Conservation (phyloP, 306 rosid genomes). For the Cucurbita ficifolia region DNA sequence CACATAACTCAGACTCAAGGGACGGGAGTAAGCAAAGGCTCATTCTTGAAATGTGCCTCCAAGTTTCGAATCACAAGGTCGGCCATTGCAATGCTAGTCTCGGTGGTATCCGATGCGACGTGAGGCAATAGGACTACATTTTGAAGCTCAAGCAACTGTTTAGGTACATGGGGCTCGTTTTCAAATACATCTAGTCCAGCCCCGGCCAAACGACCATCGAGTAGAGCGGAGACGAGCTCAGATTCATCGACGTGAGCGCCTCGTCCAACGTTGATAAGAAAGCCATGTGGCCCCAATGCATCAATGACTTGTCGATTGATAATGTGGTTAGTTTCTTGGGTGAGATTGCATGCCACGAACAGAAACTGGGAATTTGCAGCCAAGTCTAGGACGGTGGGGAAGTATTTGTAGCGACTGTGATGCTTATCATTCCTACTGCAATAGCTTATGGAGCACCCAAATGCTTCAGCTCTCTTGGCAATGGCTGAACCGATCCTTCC, state of each 20-base stretch:
- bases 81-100: conserved; percentile 51
- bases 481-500: conserved; percentile 68
- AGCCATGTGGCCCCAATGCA: conserved; percentile 51
- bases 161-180: conserved; percentile 47
- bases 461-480: conserved; percentile 49
- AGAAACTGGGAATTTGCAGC: conserved; percentile 39
- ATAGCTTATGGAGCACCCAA: conserved; percentile 44
- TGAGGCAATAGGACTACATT: conserved; percentile 59
- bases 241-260: conserved; percentile 31
- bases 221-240: conserved; percentile 44
- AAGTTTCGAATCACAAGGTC: conserved; percentile 50
- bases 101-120: conserved; percentile 40
- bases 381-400: conserved; percentile 27
- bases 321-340: conserved; percentile 40
- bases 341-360: conserved; percentile 37
- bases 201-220: conserved; percentile 43
- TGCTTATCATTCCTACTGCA: conserved; percentile 36
- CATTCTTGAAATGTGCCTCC: conserved; percentile 36
- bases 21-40: conserved; percentile 39
- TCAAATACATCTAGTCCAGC: conserved; percentile 74
- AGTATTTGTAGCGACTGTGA: conserved; percentile 31
- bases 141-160: conserved; percentile 29
- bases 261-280: conserved; percentile 55
- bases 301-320: conserved; percentile 41
- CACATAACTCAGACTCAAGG: background rate